Base-by-base conservation (phyloP, 169 alveolate genomes). In the Plasmodium vivax region DNA sequence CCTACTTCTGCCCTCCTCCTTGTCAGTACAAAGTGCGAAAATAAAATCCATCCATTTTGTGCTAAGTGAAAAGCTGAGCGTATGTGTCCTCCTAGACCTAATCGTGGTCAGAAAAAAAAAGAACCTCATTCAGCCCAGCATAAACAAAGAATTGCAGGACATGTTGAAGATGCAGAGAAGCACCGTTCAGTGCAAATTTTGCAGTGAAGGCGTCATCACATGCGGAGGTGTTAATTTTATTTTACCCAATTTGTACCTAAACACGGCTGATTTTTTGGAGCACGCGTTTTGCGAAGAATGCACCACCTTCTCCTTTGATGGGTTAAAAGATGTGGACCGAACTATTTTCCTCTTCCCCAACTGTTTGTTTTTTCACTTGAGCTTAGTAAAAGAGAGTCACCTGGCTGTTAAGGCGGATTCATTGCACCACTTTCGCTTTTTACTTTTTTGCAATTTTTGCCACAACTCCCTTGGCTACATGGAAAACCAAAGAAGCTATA, bases 201-300 rank as follows among this genome's bases (percentile, higher is more conserved):
- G 93, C 47, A 87, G 58, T 87, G 5, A 47, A 16, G 62, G 75
- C 54, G 82, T 87, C 54, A 77, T 87, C n/a, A 32, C 23, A 12
- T 87, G 71, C 38, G 41, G 82, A 87, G 68, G 32, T 36, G 58
- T 87, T 87, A 87, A 87, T 87, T 56, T 38, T 75, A 87, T 87
- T 34, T 75, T 87, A 82, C 93, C 93, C 12, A 73, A 87, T 14
- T 8, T 75, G 51, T 75, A 77, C 81, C 36, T 87, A 71, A 74
- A 77, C 30, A 87, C 71, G 62, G 27, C 83, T 32, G 68, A 87
- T 77, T 87, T 87, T 56, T 75, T 87, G 41, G 93, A 87, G 7
- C 81, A 87, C 30, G 93, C 93, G 41, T 87, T 87, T 87, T 87
- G 93, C 45, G 93, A 87, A 54, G 93, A 87, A 87, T 87, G 93